phyloP scores from a whole-genome alignment of 352 stramenopile species.

The Phytophthora foliorum region DNA sequence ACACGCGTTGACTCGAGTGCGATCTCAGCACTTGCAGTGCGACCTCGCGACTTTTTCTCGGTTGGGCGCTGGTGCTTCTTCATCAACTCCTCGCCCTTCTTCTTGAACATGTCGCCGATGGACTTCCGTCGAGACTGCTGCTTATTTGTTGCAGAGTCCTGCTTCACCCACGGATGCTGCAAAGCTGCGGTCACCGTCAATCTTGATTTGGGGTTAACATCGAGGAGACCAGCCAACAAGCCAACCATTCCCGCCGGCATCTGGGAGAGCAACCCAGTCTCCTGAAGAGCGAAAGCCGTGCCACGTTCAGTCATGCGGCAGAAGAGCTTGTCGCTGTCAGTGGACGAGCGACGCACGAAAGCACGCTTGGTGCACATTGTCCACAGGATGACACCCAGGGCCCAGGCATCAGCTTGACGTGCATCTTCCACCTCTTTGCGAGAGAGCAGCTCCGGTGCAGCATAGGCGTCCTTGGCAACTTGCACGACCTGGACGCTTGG shows the following conservation, averaged over 20 bases:
- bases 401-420: constrained; percentile 74
- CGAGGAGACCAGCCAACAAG: constrained; percentile 59
- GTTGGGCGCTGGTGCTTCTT: constrained; percentile 33
- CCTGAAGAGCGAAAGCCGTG: constrained; percentile 37
- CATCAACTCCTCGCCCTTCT: constrained; percentile 40
- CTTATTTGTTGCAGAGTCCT: constrained; percentile 15
- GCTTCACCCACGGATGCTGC: constrained; percentile 62
- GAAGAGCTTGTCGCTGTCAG: constrained; percentile 64
- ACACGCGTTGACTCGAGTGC: constrained; percentile 70
- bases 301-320: constrained; percentile 45
- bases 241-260: constrained; percentile 47
- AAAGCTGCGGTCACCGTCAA: constrained; percentile 62
- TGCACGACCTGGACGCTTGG: constrained; percentile 31
- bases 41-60: constrained; percentile 33
- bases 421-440: constrained; percentile 46
- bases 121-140: constrained; percentile 34
- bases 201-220: constrained; percentile 53
- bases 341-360: constrained; percentile 53
- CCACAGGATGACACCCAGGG: constrained; percentile 78
- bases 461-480: constrained; percentile 76
- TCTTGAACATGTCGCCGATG: constrained; percentile 36
- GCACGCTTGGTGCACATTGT: constrained; percentile 71
- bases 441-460: constrained; percentile 68
- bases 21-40: constrained; percentile 60
- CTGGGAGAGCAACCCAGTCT: constrained; percentile 31